Conservation (phyloP, 345 rosid genomes). For the Iberis pinnata region DNA sequence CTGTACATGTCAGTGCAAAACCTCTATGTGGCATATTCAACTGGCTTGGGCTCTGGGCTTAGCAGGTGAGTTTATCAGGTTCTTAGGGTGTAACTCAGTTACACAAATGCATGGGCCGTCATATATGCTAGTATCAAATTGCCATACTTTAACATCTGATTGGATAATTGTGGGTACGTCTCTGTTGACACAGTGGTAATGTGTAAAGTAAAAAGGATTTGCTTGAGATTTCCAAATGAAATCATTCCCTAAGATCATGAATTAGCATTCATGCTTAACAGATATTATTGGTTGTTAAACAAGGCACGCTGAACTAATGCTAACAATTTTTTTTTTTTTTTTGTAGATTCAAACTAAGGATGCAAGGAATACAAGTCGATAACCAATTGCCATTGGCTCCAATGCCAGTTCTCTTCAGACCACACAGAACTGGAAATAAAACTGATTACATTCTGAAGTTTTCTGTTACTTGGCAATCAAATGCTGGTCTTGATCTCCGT, state of each 20-base stretch:
- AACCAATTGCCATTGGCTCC: slow-evolving; percentile 92
- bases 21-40: slow-evolving; percentile 77
- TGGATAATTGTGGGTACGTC: no score
- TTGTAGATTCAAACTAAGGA: slow-evolving; percentile 74
- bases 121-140: no score
- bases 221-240: neutral
- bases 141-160: no score
- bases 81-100: slow-evolving; percentile 7
- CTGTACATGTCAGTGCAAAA: slow-evolving; percentile 76
- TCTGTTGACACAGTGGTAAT: no score
- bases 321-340: slow-evolving; percentile 18
- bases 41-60: slow-evolving; percentile 87
- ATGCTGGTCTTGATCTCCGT: slow-evolving; percentile 70
- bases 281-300: slow-evolving; percentile 1
- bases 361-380: slow-evolving; percentile 85
- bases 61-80: slow-evolving; percentile 53
- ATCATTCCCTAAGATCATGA: slow-evolving; percentile 17
- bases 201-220: slow-evolving; percentile 5
- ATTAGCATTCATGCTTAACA: slow-evolving; percentile 7
- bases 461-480: slow-evolving; percentile 68
- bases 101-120: neutral
- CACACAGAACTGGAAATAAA: slow-evolving; percentile 70
- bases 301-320: neutral
- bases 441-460: slow-evolving; percentile 65
- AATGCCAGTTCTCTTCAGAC: slow-evolving; percentile 94